Evolutionary conservation across 2,329 filamentous ascomycete genomes (phyloP).

Genomic region (Xylariaceae sp.): DNA sequence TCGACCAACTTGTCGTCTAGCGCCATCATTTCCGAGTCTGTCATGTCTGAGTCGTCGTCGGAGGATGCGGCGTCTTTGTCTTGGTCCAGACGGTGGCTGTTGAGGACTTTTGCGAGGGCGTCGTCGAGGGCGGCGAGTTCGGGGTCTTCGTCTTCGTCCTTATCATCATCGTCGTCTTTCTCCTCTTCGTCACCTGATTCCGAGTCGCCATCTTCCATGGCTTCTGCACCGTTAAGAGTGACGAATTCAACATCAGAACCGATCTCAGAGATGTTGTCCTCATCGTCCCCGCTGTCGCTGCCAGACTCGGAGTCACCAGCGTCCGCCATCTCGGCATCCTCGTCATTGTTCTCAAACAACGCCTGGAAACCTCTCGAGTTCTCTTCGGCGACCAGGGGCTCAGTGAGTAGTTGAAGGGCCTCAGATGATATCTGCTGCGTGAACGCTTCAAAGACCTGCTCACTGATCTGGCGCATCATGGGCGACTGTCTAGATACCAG

Average conservation of each 20-base stretch:
- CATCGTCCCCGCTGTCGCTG: conserved; percentile 39
- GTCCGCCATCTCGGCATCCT: conserved; percentile 50
- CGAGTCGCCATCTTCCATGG: conserved; percentile 34
- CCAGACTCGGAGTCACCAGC: conserved; percentile 39
- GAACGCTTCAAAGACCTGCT: conserved; percentile 83
- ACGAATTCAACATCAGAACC: conserved; percentile 41
- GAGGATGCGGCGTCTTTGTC: conserved; percentile 51
- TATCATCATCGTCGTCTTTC: conserved; percentile 32
- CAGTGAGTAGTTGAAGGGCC: conserved; percentile 60
- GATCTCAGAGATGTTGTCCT: conserved; percentile 37
- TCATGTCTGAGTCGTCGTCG: conserved; percentile 75
- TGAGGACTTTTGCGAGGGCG: conserved; percentile 71
- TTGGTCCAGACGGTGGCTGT: conserved; percentile 61
- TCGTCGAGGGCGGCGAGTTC: conserved; percentile 56
- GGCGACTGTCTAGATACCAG: conserved; percentile 82
- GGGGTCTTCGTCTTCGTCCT: conserved; percentile 42
- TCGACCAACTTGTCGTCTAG: conserved; percentile 77
- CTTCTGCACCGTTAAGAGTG: conserved; percentile 37
- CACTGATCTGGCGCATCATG: conserved; percentile 77
- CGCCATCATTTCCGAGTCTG: conserved; percentile 90
- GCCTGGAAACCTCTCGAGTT: conserved; percentile 78
- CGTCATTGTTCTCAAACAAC: conserved; percentile 70
- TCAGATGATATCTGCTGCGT: conserved; percentile 66
- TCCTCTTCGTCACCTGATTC: conserved; percentile 39
- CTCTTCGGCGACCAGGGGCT: conserved; percentile 74